Evolutionary conservation across 139 green algal species (phyloP), one percentile per base, ranked within the genome.

Genomic region (Chlamydomonas sphaeroides): DNA sequence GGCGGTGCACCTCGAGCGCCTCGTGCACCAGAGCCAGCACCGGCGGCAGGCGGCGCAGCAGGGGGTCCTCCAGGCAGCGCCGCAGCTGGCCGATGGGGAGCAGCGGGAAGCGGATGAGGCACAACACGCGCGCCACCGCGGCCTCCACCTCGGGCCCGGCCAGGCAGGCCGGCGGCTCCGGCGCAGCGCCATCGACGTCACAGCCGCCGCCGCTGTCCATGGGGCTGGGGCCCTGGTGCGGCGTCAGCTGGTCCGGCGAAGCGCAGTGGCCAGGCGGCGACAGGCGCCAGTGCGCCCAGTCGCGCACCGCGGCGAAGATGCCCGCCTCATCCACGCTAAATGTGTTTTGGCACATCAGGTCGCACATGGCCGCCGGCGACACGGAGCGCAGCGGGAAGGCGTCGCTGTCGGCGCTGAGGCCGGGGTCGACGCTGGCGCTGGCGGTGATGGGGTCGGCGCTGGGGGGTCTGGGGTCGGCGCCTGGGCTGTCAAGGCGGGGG

Each of bases 21-120:
- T 86, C 81, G 20, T 76, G 69, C 39, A 89, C 84, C 53, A 89
- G 68, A 23, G 65, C 83, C 53, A 85, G 30, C 17, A 84, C 72
- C 25, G 45, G 32, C 2, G 63, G 65, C 68, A 87, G 57, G 35
- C 72, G 51, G 1, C 1, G 41, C 68, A 85, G 68, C 75, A 88
- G 48, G 20, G 87, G 84, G 36, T 85, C 70, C 28, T 51, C 53
- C 57, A 87, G 63, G 33, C 86, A 71, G 23, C 78, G 80, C 6
- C 42, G 36, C 28, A 91, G 75, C 48, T 78, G 68, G 17, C 78
- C 83, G 8, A 79, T 68, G 3, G 77, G 62, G 63, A 92, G 85
- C 63, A 95, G 74, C 2, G 92, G 90, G 65, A 94, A 97, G 32
- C 92, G 83, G 17, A 96, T 89, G 41, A 90, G 79, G 15, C 84